These are phyloP conservation scores for Apium graveolens DNA, from an alignment of 129 eudicot species.

Conservation along the genomic window DNA sequence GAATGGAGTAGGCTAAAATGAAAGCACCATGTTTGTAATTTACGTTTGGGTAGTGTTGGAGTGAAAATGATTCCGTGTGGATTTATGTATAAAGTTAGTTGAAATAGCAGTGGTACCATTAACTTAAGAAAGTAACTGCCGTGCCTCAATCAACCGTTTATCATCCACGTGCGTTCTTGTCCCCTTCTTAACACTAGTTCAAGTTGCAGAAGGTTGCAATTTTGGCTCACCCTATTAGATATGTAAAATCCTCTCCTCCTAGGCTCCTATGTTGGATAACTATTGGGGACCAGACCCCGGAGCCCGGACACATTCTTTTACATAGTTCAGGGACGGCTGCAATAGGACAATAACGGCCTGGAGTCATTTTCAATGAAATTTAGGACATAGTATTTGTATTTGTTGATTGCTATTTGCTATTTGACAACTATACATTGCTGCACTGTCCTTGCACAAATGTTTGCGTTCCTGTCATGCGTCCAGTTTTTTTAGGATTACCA, in stretches of 20 bases:
- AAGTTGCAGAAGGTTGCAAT: neutral
- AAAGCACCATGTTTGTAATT: neutral
- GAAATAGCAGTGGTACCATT: neutral
- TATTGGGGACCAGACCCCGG: neutral
- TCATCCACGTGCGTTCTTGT: neutral
- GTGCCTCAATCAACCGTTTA: neutral
- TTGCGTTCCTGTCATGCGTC: no score
- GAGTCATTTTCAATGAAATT: neutral
- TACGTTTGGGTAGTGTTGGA: neutral
- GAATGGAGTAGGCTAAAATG: neutral
- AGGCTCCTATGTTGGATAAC: neutral
- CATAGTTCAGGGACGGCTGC: neutral
- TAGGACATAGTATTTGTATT: neutral
- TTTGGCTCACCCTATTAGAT: neutral
- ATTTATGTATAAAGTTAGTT: neutral
- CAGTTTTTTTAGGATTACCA: no score
- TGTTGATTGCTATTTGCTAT: no score
- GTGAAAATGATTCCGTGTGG: neutral
- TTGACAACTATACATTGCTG: no score
- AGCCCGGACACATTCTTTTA: neutral
- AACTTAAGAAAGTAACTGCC: neutral
- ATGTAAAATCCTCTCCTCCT: neutral
- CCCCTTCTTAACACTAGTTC: neutral
- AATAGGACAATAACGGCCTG: neutral
- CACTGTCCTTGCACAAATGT: no score